Percentiles rank a stretch among this genome's conserved stretches.
Conservation (phyloP, 2,329 filamentous ascomycete species). For the Ceratocystis albifundus region DNA sequence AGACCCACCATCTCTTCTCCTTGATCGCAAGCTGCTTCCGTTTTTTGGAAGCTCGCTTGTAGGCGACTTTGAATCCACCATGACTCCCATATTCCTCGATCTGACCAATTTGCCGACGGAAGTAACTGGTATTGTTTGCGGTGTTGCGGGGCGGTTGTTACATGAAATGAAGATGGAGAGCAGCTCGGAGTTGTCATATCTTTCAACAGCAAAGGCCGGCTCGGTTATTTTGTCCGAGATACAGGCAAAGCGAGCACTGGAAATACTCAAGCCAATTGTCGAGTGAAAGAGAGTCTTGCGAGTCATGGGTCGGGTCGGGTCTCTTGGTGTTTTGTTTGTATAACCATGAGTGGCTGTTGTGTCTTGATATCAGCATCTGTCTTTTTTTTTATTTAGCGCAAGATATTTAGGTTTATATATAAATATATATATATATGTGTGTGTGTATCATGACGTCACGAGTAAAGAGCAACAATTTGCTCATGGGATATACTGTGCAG, state of each 20-base stretch:
- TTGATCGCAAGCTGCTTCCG: constrained; percentile 55
- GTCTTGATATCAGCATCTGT: not conserved
- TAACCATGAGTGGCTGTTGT: not conserved
- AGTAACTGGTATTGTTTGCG: constrained; percentile 88
- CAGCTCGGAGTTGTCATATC: constrained; percentile 71
- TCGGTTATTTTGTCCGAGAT: constrained; percentile 64
- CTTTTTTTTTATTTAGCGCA: not conserved
- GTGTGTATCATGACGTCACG: too few species aligned
- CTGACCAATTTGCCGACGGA: constrained; percentile 69
- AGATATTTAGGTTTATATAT: not conserved
- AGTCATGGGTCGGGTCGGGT: not conserved
- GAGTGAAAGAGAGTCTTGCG: constrained; percentile 28
- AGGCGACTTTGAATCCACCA: constrained; percentile 57
- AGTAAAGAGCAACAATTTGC: too few species aligned
- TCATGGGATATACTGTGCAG: too few species aligned
- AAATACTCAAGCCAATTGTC: constrained; percentile 50
- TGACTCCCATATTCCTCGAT: constrained; percentile 82
- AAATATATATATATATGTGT: too few species aligned
- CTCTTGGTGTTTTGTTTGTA: not conserved
- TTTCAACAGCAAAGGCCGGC: constrained; percentile 78
- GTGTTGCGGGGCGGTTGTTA: constrained; percentile 73
- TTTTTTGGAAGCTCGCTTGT: constrained; percentile 64
- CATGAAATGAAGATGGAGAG: constrained; percentile 50
- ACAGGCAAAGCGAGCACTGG: constrained; percentile 42
- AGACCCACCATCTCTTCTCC: constrained; percentile 60